Base-by-base conservation (phyloP, 2,329 filamentous ascomycete genomes). In the Colletotrichum gigasporum region DNA sequence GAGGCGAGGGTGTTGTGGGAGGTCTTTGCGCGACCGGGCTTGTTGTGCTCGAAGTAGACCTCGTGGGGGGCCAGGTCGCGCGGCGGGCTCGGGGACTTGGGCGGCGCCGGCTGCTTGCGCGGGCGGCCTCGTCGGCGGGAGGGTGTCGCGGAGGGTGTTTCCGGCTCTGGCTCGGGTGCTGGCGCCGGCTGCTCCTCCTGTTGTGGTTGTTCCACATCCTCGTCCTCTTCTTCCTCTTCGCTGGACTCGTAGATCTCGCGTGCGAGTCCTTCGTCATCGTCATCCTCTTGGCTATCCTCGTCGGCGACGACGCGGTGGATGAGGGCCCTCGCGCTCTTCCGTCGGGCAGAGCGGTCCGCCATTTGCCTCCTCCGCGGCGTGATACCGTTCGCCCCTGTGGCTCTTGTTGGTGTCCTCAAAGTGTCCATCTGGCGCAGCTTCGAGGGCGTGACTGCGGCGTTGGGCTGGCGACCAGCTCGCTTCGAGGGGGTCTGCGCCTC, bases 41-140 rank as follows among this genome's bases (percentile, higher is more conserved):
- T 90, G 74, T 97, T 97, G 73, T 98, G 93, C 73, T 91, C 92
- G 76, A 99, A 98, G 80, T 96, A 99, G 69, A 91, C 87, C 76
- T 98, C 96, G 73, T 97, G 93, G 0, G 94, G 85, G 5, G 94
- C 92, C 2, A 98, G 84, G 71, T 97, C 87, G 54, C 88, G 86
- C 16, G 95, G 93, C 3, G 93, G 93, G 5, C 91, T 94, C 1
- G 92, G 91, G 6, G 91, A 93, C 60, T 87, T 88, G 20, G 58
- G 58, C 2, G 44, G 51, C 71, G 88, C 87, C 26, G 41, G 62
- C n/a, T 48, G 41, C 68, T 87, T 85, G 70, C 77, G 79, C 16
- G 63, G 65, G 9, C 69, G 66, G 22, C 71, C 73, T 80, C 34
- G 76, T 80, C 32, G 76, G 73, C 62, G 81, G 75, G 26, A 82